Base-by-base conservation (phyloP, 108 stramenopile genomes). In the Cyclotella distinguenda region DNA sequence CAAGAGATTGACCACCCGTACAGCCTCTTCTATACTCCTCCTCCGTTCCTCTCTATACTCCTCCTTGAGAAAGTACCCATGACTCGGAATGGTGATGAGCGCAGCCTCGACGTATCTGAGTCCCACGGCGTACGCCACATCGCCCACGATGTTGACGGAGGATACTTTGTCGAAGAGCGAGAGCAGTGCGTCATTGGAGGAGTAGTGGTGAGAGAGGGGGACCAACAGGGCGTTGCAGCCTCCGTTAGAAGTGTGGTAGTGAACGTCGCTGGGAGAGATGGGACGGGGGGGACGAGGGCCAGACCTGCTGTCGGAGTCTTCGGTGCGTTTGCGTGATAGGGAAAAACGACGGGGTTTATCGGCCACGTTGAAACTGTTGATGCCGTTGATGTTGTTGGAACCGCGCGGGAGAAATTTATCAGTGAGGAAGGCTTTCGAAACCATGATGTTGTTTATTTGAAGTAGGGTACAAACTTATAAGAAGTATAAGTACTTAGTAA, bases 21-120 rank as follows among this genome's bases (percentile, higher is more conserved):
- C 25, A 8, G 82, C 84, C 45, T 88, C 70, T 10, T 49, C 31
- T 5, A 70, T 47, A 43, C 50, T 67, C 58, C 78, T 61, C 34
- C 36, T 53, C 23, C 78, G 53, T 10, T 68, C 50, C 31, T 67
- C 11, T 33, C 55, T 48, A 23, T 73, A 67, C 26, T 69, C 65
- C 10, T 53, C 28, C 13, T 45, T 59, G 27, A 74, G 57, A 58
- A 64, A 85, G 50, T 89, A 86, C 1, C 78, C 84, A 58, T 89
- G 85, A 23, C 64, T 56, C 19, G 88, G 88, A 35, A 89, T 83
- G 54, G 78, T 74, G 52, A 84, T 60, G 27, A 89, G 28, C 0
- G 85, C 84, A 51, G 78, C 74, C 70, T 86, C 84, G 15, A 84
- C 67, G 74, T 82, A 89, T 47, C 82, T 71, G 30, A 76, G 33